A percentile compares a stretch with the other conserved stretches of the same genome.
These are phyloP conservation scores for Vachellia pachyceras DNA, from an alignment of 306 rosid species.

Conservation along the genomic window DNA sequence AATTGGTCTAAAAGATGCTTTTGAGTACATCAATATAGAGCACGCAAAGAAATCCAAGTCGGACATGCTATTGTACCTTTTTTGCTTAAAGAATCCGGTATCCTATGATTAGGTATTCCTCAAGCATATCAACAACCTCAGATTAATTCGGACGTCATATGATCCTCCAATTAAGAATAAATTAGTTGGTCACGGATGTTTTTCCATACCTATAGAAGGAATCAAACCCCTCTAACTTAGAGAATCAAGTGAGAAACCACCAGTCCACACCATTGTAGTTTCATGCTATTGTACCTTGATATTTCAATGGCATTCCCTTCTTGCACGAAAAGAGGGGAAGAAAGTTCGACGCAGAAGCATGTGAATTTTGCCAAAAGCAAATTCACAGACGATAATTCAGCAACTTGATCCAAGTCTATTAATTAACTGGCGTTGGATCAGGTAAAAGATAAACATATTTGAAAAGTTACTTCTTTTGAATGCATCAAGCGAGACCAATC, in stretches of 20 bases:
- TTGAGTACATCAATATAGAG: background rate
- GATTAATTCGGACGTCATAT: no score
- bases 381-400: background rate
- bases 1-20: constrained; percentile 1
- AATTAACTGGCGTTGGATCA: background rate
- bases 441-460: background rate
- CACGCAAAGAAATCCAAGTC: constrained; percentile 8
- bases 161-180: no score
- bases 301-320: background rate
- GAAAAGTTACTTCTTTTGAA: background rate
- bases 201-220: no score
- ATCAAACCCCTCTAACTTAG: no score
- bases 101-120: no score
- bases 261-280: no score
- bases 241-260: no score
- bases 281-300: background rate
- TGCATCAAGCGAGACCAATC: background rate
- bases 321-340: background rate
- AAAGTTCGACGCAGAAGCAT: background rate
- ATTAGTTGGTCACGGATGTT: no score
- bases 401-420: background rate
- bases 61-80: background rate
- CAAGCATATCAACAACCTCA: no score
- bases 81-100: no score
- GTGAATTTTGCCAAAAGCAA: constrained; percentile 15